phyloP scores from a whole-genome alignment of 148 eudicot species.

The Polygonum aviculare region DNA sequence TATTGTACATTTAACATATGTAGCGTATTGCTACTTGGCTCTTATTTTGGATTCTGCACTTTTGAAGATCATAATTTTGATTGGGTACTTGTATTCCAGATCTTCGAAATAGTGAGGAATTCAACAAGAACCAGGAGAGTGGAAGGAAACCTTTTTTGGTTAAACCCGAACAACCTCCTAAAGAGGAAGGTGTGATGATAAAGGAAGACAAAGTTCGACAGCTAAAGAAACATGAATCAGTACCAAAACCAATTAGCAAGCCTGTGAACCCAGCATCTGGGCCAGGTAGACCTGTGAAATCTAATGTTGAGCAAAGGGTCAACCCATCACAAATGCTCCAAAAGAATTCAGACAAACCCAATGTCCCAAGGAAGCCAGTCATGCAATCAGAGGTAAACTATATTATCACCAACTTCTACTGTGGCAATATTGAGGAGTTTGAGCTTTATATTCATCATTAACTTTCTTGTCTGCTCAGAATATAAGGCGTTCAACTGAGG shows the following conservation, averaged over 20 bases:
- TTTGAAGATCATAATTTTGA: slow-evolving; percentile 21
- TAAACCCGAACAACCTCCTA: slow-evolving; percentile 25
- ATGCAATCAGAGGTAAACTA: slow-evolving; percentile 42
- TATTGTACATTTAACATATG: slow-evolving; percentile 17
- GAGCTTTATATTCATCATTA: not conserved
- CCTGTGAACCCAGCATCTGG: slow-evolving; percentile 35
- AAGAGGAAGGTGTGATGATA: slow-evolving; percentile 1
- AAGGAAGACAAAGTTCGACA: slow-evolving; percentile 40
- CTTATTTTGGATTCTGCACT: slow-evolving; percentile 33
- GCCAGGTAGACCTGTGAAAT: slow-evolving; percentile 52
- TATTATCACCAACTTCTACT: not conserved
- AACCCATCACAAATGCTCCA: slow-evolving; percentile 37
- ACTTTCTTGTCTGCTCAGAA: slow-evolving; percentile 22
- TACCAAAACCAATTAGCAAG: slow-evolving; percentile 32
- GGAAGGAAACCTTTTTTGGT: slow-evolving; percentile 37
- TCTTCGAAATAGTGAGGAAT: slow-evolving; percentile 62
- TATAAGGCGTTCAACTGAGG: slow-evolving; percentile 26
- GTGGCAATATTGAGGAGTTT: not conserved
- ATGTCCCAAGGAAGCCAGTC: slow-evolving; percentile 44
- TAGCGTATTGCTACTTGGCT: not conserved
- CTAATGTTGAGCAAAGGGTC: slow-evolving; percentile 22
- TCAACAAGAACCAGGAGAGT: slow-evolving; percentile 44
- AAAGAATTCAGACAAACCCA: slow-evolving; percentile 32
- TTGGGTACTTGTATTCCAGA: slow-evolving; percentile 49
- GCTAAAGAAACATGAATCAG: slow-evolving; percentile 25